Base-by-base conservation (phyloP, 2,329 filamentous ascomycete genomes). In the Metarhizium robertsii region DNA sequence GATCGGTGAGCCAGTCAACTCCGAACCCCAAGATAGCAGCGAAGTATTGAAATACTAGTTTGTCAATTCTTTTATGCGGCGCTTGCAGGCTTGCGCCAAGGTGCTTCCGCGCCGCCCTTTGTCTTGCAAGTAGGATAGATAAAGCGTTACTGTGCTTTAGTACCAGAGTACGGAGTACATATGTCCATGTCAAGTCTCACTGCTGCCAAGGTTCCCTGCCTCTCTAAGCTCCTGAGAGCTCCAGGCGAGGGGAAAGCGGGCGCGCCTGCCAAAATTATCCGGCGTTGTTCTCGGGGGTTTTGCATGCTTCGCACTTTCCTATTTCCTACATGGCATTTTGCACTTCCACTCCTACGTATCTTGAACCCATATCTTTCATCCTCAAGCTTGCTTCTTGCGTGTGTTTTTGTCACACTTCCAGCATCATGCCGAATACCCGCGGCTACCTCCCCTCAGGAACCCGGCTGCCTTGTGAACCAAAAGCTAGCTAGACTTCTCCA, bases 1-100 rank as follows among this genome's bases (percentile, higher is more conserved):
- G 42, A 50, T 52, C 52, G 45, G 45, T 36, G 50, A 55, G 45
- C 45, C 53, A 53, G 53, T 54, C 56, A 55, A 53, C 50, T 53
- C 56, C 56, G 53, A 53, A 36, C 45, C 18, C n/a, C 36, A 32
- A 50, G 50, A 25, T 25, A 18, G 52, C 43, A 53, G 40, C 43
- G 25, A 25, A 6, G 20, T 29, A 42, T 20, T 36, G 29, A n/a
- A 7, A 25, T 25, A 25, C 10, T 18, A 46, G 45, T 30, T 29
- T 48, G 25, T 30, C 45, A 48, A 48, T 48, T 32, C 25, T 48
- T 48, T 48, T 30, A 48, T 48, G 20, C 45, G 8, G 45, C 45
- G 25, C 45, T 30, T 48, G 25, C 45, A 48, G 10, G 20, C 20
- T 16, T 30, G 45, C 20, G 45, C 45, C 45, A 20, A 46, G 20